These are phyloP conservation scores for Candida xiaguanensis DNA, from an alignment of 805 yeast genomes.

Conservation along the genomic window DNA sequence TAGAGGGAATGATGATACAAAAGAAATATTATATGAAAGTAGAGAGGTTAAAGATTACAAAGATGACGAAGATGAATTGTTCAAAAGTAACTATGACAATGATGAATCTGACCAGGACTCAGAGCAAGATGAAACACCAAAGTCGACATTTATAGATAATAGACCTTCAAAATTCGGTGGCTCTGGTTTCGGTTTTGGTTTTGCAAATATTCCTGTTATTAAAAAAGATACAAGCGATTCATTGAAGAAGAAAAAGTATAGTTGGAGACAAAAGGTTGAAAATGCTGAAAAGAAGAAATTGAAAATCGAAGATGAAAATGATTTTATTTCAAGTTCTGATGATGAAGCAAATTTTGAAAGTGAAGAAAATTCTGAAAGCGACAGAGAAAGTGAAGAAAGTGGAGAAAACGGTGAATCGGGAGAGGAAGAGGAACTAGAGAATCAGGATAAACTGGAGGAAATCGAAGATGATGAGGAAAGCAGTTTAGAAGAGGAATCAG, in stretches of 20 bases:
- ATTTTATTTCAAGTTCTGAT: conserved; percentile 45
- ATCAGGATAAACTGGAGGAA: conserved; percentile 22
- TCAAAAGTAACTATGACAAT: conserved; percentile 17
- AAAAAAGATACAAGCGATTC: conserved; percentile 20
- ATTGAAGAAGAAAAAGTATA: conserved; percentile 50
- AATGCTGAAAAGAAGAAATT: conserved; percentile 34
- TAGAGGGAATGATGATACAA: conserved; percentile 57
- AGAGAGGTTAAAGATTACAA: conserved; percentile 56
- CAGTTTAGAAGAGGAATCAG: conserved; percentile 30
- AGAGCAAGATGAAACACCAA: conserved; percentile 12
- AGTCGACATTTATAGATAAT: conserved; percentile 59
- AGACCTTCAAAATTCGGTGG: conserved; percentile 63
- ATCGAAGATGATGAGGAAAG: conserved; percentile 20
- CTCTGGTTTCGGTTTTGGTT: conserved; percentile 67
- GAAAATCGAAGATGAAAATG: conserved; percentile 57
- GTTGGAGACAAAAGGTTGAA: conserved; percentile 56
- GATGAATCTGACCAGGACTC: conserved; percentile 22
- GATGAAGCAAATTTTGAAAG: conserved; percentile 19
- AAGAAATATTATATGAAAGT: conserved; percentile 66
- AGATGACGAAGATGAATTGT: conserved; percentile 18
- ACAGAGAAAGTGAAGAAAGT: conserved; percentile 21
- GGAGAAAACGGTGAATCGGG: conserved; percentile 24
- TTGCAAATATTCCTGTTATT: conserved; percentile 50
- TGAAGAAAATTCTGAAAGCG: conserved; percentile 20
- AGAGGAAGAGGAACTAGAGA: conserved; percentile 27